Conservation (phyloP, 23 red algal species). For the Chondrus crispus region DNA sequence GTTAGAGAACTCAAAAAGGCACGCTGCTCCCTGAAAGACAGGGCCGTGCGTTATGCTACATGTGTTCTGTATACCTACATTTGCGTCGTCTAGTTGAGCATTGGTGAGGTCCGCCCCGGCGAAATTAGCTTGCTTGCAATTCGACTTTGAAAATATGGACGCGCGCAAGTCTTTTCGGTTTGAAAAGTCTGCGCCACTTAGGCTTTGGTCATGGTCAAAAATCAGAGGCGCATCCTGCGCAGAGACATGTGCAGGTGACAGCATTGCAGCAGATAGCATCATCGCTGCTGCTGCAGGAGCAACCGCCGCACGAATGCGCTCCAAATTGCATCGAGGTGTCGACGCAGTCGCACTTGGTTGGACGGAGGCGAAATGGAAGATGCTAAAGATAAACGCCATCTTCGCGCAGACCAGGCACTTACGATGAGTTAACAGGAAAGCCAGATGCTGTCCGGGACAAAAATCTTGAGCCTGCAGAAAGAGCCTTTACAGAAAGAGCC, state of each 20-base stretch:
- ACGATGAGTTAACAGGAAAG: too few species aligned
- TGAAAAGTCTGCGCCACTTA: constrained; percentile 69
- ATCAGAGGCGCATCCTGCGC: constrained; percentile 38
- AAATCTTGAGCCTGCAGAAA: too few species aligned
- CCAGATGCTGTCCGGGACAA: too few species aligned
- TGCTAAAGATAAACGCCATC: too few species aligned
- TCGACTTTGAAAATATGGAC: constrained; percentile 73
- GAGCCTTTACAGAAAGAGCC: too few species aligned
- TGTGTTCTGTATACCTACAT: constrained; percentile 45
- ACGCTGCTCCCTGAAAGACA: too few species aligned
- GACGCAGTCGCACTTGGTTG: too few species aligned
- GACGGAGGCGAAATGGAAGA: too few species aligned
- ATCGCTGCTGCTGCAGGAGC: constrained; percentile 1
- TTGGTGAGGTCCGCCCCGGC: constrained; percentile 46
- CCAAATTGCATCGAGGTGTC: not conserved
- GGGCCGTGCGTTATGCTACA: too few species aligned
- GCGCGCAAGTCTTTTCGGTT: constrained; percentile 53
- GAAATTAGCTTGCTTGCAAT: constrained; percentile 46
- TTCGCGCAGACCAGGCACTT: too few species aligned
- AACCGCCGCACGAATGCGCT: not conserved
- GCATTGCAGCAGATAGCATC: constrained; percentile 12
- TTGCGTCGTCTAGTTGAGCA: constrained; percentile 70
- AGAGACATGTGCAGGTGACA: not conserved
- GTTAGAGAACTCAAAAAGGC: too few species aligned
- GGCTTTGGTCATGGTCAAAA: constrained; percentile 72